phyloP scores from a whole-genome alignment of 2,329 filamentous ascomycete genomes.

The Raffaelea ambrosiae region DNA sequence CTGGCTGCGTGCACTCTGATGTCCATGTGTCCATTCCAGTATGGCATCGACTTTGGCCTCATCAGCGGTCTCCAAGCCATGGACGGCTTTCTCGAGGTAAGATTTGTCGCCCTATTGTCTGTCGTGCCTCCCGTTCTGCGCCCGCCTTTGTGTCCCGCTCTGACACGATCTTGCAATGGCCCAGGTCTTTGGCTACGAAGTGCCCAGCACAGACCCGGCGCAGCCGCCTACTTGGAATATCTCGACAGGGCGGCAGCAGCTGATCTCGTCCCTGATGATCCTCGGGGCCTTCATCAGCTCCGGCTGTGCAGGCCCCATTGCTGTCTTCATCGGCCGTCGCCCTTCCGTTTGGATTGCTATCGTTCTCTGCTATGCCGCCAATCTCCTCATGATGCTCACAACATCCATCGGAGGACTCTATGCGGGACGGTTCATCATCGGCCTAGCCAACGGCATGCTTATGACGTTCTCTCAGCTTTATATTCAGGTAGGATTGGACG shows the following conservation, averaged over 20 bases:
- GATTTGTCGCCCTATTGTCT: too few species aligned
- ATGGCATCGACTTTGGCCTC: conserved; percentile 40
- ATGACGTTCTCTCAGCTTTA: conserved; percentile 41
- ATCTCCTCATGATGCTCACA: conserved; percentile 51
- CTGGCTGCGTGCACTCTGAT: conserved; percentile 35
- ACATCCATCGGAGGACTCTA: conserved; percentile 44
- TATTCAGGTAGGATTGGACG: conserved; percentile 18
- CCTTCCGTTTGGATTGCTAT: conserved; percentile 37
- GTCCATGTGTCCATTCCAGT: conserved; percentile 41
- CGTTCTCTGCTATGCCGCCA: conserved; percentile 38
- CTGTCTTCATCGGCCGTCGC: conserved; percentile 22
- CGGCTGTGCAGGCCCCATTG: conserved; percentile 29
- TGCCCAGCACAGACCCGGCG: conserved; percentile 17
- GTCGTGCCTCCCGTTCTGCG: background rate
- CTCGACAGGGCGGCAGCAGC: conserved; percentile 32
- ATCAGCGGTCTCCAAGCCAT: conserved; percentile 43
- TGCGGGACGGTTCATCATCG: conserved; percentile 44
- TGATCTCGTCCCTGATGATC: conserved; percentile 40
- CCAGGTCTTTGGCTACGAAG: conserved; percentile 28
- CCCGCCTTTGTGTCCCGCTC: background rate
- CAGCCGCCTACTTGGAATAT: conserved; percentile 34
- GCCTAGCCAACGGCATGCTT: conserved; percentile 47
- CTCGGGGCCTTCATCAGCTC: conserved; percentile 38
- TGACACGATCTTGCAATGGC: background rate
- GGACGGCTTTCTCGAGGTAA: conserved; percentile 36